Evolutionary conservation across 2,329 filamentous ascomycete genomes (phyloP), one percentile per base, ranked within the genome.

Genomic region (Colletotrichum trifolii): DNA sequence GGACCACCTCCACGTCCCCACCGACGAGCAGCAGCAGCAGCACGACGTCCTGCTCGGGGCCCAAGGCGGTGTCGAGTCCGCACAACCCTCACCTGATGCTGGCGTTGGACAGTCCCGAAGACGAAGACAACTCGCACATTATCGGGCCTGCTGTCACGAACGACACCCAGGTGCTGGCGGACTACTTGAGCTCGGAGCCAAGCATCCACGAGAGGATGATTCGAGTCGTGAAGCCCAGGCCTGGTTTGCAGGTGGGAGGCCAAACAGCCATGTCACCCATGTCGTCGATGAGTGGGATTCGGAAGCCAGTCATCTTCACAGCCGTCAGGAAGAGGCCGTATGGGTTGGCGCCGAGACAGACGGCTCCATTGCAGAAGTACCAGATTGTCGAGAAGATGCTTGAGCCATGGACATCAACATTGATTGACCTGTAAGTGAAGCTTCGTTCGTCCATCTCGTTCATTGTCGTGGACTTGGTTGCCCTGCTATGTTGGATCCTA

Each of bases 131-230:
- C 66, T 78, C 81, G 3, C 83, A 87, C 68, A 87, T 89, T 63
- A 82, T 89, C 55, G 86, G 87, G 0, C 87, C 87, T 0, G 84
- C 86, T 6, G 81, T 85, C 6, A 86, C 85, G 6, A 84, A 84
- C 53, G 87, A 89, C 74, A 86, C 84, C 1, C 86, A 89, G 57
- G 81, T 89, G 10, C 78, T 89, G 49, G 83, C 87, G n/a, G 82
- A 86, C 55, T 87, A 87, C 61, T 81, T 89, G 63, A 82, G 82
- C 8, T 65, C 66, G 6, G 65, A 67, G 15, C 61, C 57, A 2
- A 66, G 42, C 12, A 65, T 15, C 75, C 77, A 34, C 68, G 73
- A 58, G 76, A 75, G 66, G 33, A 67, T 69, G 58, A 69, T 68
- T n/a, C 71, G 71, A 39, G 62, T 65, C n/a, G 62, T 62, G 1